Evolutionary conservation across 352 stramenopile genomes (phyloP).

Genomic region (Peronosclerospora sorghi): DNA sequence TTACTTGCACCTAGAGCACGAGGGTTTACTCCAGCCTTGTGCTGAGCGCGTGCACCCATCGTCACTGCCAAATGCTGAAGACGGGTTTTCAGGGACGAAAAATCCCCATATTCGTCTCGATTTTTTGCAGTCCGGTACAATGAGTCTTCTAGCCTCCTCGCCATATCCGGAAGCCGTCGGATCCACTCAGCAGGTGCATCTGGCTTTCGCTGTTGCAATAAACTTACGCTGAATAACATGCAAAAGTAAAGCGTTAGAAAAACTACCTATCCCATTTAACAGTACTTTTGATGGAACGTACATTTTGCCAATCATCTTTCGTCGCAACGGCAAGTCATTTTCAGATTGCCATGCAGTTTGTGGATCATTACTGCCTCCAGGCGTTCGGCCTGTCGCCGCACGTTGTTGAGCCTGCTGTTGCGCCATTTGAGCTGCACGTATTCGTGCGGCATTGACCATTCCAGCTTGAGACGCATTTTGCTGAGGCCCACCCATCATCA

Average conservation of each 20-base stretch:
- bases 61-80: conserved; percentile 93
- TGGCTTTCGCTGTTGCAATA: conserved; percentile 94
- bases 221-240: conserved; percentile 63
- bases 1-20: conserved; percentile 24
- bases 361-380: conserved; percentile 26
- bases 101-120: conserved; percentile 94
- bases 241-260: conserved; percentile 1
- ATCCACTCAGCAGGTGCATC: conserved; percentile 96
- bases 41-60: conserved; percentile 73
- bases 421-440: conserved; percentile 35
- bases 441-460: conserved; percentile 32
- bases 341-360: conserved; percentile 81
- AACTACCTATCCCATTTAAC: not conserved
- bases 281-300: conserved; percentile 16
- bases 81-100: conserved; percentile 91
- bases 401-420: conserved; percentile 43
- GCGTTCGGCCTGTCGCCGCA: conserved; percentile 26
- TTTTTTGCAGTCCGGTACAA: conserved; percentile 90
- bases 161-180: conserved; percentile 96
- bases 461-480: conserved; percentile 22
- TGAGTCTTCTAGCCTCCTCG: conserved; percentile 94
- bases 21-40: conserved; percentile 53
- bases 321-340: conserved; percentile 72
- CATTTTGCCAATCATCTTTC: conserved; percentile 90
- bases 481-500: conserved; percentile 39